Evolutionary conservation across 2,329 filamentous ascomycete species (phyloP).

Genomic region (Emmonsiellopsis sp.): DNA sequence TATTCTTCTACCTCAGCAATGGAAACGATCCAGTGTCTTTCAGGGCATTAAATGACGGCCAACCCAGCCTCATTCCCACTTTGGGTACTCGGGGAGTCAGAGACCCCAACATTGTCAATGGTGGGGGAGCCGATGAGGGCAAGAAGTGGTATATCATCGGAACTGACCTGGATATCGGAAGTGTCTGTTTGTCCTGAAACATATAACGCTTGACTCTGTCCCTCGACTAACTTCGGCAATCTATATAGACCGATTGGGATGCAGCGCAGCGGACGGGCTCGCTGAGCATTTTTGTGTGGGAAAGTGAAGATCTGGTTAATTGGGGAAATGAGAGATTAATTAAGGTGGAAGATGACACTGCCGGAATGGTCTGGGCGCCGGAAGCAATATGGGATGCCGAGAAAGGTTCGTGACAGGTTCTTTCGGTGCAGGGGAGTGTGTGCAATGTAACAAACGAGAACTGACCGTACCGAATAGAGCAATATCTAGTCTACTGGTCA

Average conservation of each 20-base stretch:
- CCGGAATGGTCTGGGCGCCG: conserved; percentile 53
- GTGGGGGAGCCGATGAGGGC: conserved; percentile 38
- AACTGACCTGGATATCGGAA: conserved; percentile 46
- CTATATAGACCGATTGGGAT: conserved; percentile 42
- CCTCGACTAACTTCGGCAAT: neutral
- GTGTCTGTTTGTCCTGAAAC: conserved; percentile 17
- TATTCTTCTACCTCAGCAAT: conserved; percentile 48
- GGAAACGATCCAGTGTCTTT: conserved; percentile 44
- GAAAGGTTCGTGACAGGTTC: conserved; percentile 17
- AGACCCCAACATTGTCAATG: conserved; percentile 43
- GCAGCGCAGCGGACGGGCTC: conserved; percentile 44
- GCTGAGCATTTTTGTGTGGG: conserved; percentile 48
- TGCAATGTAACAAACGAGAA: conserved; percentile 3
- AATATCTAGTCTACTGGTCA: conserved; percentile 44
- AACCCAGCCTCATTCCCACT: conserved; percentile 41
- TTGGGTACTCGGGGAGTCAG: conserved; percentile 45
- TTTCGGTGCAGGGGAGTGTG: conserved; percentile 15
- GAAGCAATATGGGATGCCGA: conserved; percentile 46
- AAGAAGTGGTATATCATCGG: conserved; percentile 50
- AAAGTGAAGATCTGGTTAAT: conserved; percentile 43
- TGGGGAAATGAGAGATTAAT: conserved; percentile 38
- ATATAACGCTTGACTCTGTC: neutral
- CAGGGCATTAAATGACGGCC: conserved; percentile 41
- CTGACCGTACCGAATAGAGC: conserved; percentile 15
- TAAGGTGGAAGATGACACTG: conserved; percentile 43